Percentiles rank a stretch among this genome's conserved stretches.
phyloP scores from a whole-genome alignment of 2,329 filamentous ascomycete genomes.

The Talaromyces sp. region DNA sequence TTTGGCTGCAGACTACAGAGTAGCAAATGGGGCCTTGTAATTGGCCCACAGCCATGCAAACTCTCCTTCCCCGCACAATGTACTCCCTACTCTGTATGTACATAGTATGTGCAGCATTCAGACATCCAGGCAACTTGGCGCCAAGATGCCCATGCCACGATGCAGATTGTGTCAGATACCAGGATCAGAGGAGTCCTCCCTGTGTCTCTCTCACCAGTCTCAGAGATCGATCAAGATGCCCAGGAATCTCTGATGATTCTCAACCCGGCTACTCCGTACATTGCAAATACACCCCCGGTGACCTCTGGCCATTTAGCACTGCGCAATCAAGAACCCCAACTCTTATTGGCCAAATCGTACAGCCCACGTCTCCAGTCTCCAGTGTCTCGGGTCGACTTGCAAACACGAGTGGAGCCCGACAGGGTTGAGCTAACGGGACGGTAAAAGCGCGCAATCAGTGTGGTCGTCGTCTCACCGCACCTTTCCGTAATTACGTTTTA shows the following conservation, averaged over 20 bases:
- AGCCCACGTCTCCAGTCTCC: background rate
- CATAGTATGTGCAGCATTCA: background rate
- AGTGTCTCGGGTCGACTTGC: constrained; percentile 14
- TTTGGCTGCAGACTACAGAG: background rate
- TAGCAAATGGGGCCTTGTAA: background rate
- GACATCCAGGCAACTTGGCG: background rate
- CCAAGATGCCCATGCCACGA: background rate
- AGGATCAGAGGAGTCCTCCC: background rate
- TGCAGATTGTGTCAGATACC: no score
- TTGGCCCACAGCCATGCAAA: background rate
- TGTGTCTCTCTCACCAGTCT: background rate
- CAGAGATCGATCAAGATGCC: background rate
- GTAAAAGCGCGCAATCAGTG: background rate
- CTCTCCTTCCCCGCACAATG: constrained; percentile 6
- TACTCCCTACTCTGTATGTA: background rate
- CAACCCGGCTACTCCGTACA: background rate
- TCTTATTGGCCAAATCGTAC: background rate
- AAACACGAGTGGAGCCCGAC: constrained; percentile 1
- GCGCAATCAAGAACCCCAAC: background rate
- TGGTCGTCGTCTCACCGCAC: constrained; percentile 5
- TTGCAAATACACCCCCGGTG: background rate
- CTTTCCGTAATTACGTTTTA: background rate
- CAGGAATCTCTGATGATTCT: background rate
- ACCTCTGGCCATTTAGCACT: background rate
- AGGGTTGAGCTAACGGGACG: background rate